Evolutionary conservation across 2,329 filamentous ascomycete genomes (phyloP), one percentile per base, ranked within the genome.

Genomic region (Paraphoma sp.): DNA sequence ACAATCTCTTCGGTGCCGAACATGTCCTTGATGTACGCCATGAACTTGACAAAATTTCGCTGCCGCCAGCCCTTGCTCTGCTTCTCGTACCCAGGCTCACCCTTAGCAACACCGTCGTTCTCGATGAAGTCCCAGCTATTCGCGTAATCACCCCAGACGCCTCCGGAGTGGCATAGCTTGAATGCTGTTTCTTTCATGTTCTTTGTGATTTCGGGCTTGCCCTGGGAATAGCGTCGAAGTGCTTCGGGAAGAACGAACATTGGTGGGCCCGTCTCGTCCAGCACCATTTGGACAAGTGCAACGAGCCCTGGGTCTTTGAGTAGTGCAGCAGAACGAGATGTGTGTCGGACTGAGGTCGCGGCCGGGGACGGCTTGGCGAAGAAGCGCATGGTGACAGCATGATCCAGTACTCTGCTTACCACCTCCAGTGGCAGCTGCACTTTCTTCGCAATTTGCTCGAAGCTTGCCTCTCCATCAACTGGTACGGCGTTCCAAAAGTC

Each of bases 401-500:
- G 72, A 12, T 75, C 68, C 6, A 78, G 53, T 10, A 78, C 55
- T 31, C 75, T 73, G 7, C 57, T 56, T 1, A 76, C 59, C 1
- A 69, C 65, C 28, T 68, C 67, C n/a, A 72, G 56, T 10, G 70
- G 65, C 1, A 74, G 64, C 11, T 60, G 59, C 6, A 63, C 65
- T 23, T 63, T 48, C n/a, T 58, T 54, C 12, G 75, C 68, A 43
- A 77, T 64, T 1, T 73, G 62, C n/a, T 64, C 50, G 17, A 67
- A 65, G 0, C 80, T 79, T 6, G 81, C 80, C 3, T 76, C 73
- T 14, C 80, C 81, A 23, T 79, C 72, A 1, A 84, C 50, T 2
- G 83, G 82, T 6, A 86, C 81, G 5, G 80, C 78, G 10, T 76
- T 72, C 80, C 81, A 84, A 63, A 85, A 83, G 62, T 84, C 72